Evolutionary conservation across 805 yeast species (phyloP).

Genomic region (Spathaspora passalidarum): DNA sequence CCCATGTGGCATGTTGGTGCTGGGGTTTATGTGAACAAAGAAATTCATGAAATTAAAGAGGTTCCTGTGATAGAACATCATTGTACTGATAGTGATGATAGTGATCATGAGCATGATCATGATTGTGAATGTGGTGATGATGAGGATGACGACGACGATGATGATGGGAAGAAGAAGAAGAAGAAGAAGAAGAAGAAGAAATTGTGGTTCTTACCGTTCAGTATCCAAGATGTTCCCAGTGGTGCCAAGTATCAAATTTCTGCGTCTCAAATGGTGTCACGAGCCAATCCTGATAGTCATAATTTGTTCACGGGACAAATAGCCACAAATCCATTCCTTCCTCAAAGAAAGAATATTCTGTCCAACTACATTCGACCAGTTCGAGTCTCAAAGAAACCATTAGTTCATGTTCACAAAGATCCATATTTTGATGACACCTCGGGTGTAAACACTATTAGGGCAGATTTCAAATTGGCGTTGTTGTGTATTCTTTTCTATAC

Average conservation of each 20-base stretch:
- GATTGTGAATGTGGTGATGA: too few species aligned
- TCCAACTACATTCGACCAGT: not conserved
- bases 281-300: slow-evolving; percentile 3
- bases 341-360: not conserved
- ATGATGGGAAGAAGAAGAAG: slow-evolving; percentile 7
- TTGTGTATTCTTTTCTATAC: not conserved
- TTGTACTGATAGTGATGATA: slow-evolving; percentile 3
- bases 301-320: slow-evolving; percentile 1
- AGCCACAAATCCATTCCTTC: not conserved
- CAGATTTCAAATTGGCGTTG: not conserved
- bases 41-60: too few species aligned
- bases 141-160: not conserved
- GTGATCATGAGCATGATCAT: too few species aligned
- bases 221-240: slow-evolving; percentile 4
- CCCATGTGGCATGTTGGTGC: slow-evolving; percentile 14
- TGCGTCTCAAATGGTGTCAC: slow-evolving; percentile 8
- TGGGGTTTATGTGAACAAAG: slow-evolving; percentile 17
- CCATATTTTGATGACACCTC: not conserved
- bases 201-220: slow-evolving; percentile 18
- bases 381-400: not conserved
- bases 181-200: slow-evolving; percentile 14
- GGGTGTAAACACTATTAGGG: not conserved
- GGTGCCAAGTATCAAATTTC: slow-evolving; percentile 4
- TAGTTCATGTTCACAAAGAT: not conserved
- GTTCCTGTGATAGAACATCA: too few species aligned